These are phyloP conservation scores for Nadsonia fulvescens DNA, from an alignment of 805 yeast genomes.

Conservation along the genomic window DNA sequence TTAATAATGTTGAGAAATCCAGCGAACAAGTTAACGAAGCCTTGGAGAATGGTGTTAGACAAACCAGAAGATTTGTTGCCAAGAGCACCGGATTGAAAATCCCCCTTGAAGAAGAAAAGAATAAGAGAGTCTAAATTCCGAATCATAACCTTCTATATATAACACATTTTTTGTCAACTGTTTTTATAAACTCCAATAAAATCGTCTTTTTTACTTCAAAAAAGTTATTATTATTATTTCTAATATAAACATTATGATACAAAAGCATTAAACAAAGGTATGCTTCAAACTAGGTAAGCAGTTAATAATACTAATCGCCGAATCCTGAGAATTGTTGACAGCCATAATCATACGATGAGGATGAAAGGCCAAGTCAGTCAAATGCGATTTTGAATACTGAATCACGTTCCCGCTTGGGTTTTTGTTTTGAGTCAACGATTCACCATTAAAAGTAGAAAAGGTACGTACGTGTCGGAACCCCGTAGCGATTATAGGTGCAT, in stretches of 20 bases:
- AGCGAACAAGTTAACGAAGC: slow-evolving; percentile 22
- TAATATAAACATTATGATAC: no score
- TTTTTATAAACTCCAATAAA: no score
- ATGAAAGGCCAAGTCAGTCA: slow-evolving; percentile 59
- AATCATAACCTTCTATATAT: no score
- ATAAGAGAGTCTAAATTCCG: no score
- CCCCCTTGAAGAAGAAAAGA: slow-evolving; percentile 33
- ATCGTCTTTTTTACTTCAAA: no score
- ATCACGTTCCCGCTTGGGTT: no score
- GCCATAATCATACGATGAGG: slow-evolving; percentile 94
- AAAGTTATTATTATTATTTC: no score
- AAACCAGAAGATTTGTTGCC: slow-evolving; percentile 28
- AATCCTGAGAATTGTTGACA: slow-evolving; percentile 62
- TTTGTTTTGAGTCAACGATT: slow-evolving; percentile 42
- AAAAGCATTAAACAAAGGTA: no score
- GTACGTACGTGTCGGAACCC: slow-evolving; percentile 65
- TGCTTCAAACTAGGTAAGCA: no score
- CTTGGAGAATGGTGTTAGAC: slow-evolving; percentile 22
- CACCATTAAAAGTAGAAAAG: slow-evolving; percentile 81
- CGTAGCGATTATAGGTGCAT: slow-evolving; percentile 85
- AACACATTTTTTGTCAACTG: no score
- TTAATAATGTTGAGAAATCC: slow-evolving; percentile 26
- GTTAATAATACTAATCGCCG: slow-evolving; percentile 50
- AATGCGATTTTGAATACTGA: no score
- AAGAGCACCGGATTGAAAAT: slow-evolving; percentile 51